A percentile compares a stretch with the other conserved stretches of the same genome.
phyloP scores from a whole-genome alignment of 352 stramenopile genomes.

The Phytophthora constricta region DNA sequence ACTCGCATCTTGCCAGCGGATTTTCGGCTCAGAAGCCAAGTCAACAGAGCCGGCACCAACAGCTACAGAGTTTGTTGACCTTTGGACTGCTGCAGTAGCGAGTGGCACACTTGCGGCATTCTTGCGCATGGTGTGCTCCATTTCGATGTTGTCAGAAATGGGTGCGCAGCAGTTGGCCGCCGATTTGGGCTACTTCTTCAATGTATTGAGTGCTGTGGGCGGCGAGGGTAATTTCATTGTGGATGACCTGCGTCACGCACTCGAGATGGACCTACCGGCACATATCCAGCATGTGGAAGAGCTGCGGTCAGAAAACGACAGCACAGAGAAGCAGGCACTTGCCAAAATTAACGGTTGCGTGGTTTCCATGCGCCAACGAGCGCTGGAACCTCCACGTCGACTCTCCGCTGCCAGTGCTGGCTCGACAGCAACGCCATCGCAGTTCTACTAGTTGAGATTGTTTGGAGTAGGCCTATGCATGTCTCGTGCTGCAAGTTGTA shows the following conservation, averaged over 20 bases:
- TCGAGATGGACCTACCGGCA: conserved; percentile 42
- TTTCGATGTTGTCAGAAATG: conserved; percentile 64
- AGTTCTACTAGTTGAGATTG: conserved; percentile 25
- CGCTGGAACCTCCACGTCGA: conserved; percentile 18
- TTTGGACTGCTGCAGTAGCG: conserved; percentile 73
- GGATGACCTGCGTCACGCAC: conserved; percentile 49
- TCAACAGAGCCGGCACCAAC: conserved; percentile 17
- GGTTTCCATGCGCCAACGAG: conserved; percentile 46
- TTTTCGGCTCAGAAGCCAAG: conserved; percentile 45
- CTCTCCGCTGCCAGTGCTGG: conserved; percentile 22
- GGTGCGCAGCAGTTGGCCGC: conserved; percentile 67
- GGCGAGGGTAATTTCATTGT: conserved; percentile 62
- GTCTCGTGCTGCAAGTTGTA: conserved; percentile 4
- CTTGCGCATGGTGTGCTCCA: conserved; percentile 57
- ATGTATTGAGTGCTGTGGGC: conserved; percentile 77
- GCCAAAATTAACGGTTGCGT: conserved; percentile 59
- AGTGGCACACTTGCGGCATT: conserved; percentile 69
- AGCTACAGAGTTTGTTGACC: conserved; percentile 72
- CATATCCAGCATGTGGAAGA: conserved; percentile 45
- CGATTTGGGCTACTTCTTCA: conserved; percentile 83
- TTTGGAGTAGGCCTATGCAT: too few relatives aligned
- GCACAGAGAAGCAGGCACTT: conserved; percentile 39
- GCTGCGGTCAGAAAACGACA: conserved; percentile 33
- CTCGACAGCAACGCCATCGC: conserved; percentile 10
- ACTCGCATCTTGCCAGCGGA: conserved; percentile 50